phyloP scores from a whole-genome alignment of 495 filamentous ascomycete genomes.

The Tetracladium setigerum region DNA sequence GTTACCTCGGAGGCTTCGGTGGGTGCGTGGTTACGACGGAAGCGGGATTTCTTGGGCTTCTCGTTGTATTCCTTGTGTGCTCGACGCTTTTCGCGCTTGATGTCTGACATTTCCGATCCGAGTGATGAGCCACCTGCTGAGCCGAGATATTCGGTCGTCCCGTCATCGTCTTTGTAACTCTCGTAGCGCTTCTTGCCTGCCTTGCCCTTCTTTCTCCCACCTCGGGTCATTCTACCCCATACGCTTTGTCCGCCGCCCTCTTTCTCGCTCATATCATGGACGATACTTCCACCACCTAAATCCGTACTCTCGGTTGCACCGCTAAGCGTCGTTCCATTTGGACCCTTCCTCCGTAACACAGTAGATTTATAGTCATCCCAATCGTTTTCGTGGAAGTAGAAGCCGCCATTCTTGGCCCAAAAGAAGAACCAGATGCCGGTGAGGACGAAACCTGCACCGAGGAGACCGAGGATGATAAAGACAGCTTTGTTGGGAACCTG shows the following conservation, averaged over 20 bases:
- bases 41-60: conserved; percentile 26
- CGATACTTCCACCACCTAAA: conserved; percentile 54
- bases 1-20: conserved; percentile 1
- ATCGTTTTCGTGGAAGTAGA: conserved; percentile 73
- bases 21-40: background rate
- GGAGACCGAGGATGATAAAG: conserved; percentile 76
- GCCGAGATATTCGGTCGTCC: conserved; percentile 27
- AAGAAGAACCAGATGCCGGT: conserved; percentile 94
- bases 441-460: conserved; percentile 72
- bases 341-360: conserved; percentile 84
- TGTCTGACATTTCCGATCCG: conserved; percentile 8
- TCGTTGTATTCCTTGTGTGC: conserved; percentile 30
- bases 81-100: conserved; percentile 3
- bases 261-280: conserved; percentile 13
- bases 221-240: conserved; percentile 36
- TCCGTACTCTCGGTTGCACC: conserved; percentile 75
- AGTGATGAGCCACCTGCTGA: conserved; percentile 2
- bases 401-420: conserved; percentile 93
- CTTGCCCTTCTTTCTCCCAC: conserved; percentile 27
- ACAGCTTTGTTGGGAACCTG: conserved; percentile 78
- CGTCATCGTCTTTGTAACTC: conserved; percentile 29
- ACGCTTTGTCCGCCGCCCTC: conserved; percentile 3
- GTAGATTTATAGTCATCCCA: conserved; percentile 99
- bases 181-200: conserved; percentile 31
- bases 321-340: conserved; percentile 73